Evolutionary conservation across 352 stramenopile genomes (phyloP), one percentile per base, ranked within the genome.

Genomic region (Globisporangium okanoganense): DNA sequence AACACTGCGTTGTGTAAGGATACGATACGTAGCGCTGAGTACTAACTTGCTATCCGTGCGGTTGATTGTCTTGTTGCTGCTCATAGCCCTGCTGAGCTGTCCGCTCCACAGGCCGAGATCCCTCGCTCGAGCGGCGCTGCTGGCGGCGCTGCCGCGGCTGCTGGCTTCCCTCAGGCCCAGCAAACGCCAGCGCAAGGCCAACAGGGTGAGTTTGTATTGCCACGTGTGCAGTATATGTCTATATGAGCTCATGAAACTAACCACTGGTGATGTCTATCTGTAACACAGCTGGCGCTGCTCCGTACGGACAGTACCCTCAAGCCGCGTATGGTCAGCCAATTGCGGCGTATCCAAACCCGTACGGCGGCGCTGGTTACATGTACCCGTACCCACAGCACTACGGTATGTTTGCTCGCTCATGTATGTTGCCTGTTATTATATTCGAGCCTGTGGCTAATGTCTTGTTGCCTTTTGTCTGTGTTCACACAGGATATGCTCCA

Each of bases 311-410:
- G 9, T 95, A 92, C 63, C 72, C 83, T 33, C 85, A 92, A 65
- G 67, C 72, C 3, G 51, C 58, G 41, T 95, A 92, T 67, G 80
- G 75, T 24, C 81, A 92, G 68, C 82, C 83, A 2, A 87, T 95
- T 18, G 56, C 56, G 71, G 71, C 72, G 56, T 95, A 95, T 60
- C 76, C 82, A 22, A 71, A 81, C 18, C 76, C 85, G 54, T 95
- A 95, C 58, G 74, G 72, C 25, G 73, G 76, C 24, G 82, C 76
- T 27, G 75, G 76, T 27, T 95, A 93, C 75, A 95, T 95, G 79
- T 95, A 95, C 51, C 84, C 85, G 45, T 92, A 91, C 68, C 75
- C 83, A 47, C 83, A 92, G 62, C 74, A 78, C 71, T 95, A 93
- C 62, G 80, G 85, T 92, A 62, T 36, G 73, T 69, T 0, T 6